A percentile compares a stretch with the other conserved stretches of the same genome.
phyloP scores from a whole-genome alignment of 179 eudicot species.

The Vitellaria paradoxa region DNA sequence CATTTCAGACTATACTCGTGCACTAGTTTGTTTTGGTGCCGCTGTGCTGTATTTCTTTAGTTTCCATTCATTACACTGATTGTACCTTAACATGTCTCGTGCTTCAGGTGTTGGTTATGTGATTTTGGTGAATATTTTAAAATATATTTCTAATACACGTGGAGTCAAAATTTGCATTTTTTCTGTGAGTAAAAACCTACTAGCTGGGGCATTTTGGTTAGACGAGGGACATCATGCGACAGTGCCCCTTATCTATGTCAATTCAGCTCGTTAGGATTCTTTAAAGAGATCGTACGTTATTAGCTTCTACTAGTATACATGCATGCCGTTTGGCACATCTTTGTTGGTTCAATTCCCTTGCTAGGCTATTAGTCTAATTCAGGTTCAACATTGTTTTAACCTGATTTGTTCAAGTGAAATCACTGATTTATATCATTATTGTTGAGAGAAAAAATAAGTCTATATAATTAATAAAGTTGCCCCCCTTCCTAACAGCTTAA shows the following conservation, averaged over 20 bases:
- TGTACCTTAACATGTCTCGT: slow-evolving; percentile 14
- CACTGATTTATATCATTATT: not conserved
- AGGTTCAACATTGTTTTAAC: not conserved
- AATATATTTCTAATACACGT: slow-evolving; percentile 61
- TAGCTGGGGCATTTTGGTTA: slow-evolving; percentile 78
- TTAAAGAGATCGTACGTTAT: slow-evolving; percentile 67
- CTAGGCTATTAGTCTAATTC: slow-evolving; percentile 7
- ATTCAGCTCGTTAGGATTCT: slow-evolving; percentile 65
- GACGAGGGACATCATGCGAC: slow-evolving; percentile 33
- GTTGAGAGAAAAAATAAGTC: too few relatives aligned
- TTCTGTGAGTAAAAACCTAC: slow-evolving; percentile 61
- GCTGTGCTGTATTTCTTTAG: not conserved
- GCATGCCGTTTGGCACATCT: not conserved
- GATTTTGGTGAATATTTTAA: slow-evolving; percentile 68
- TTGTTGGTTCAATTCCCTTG: not conserved
- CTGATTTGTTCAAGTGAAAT: not conserved
- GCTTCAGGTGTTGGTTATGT: slow-evolving; percentile 74
- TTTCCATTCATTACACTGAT: slow-evolving; percentile 2
- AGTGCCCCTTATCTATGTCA: slow-evolving; percentile 56
- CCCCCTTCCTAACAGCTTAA: too few relatives aligned
- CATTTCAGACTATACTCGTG: not conserved
- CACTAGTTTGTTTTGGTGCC: not conserved
- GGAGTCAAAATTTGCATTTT: slow-evolving; percentile 78
- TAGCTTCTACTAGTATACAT: not conserved
- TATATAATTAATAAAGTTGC: too few relatives aligned